Base-by-base conservation (phyloP, 805 yeast species). In the Kazachstania psychrophila region DNA sequence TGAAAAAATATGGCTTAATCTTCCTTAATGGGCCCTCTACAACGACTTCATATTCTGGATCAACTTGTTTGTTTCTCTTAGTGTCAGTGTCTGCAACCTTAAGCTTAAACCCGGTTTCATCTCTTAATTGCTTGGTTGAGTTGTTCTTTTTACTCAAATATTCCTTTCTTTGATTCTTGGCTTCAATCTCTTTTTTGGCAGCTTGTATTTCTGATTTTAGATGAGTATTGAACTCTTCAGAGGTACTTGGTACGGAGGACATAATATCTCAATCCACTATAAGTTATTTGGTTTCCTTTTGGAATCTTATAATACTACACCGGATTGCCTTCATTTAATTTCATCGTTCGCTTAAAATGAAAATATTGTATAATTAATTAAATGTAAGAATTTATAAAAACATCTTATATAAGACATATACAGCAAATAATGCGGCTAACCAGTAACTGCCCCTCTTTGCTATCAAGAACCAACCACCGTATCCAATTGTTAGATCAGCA, bases 1-100 rank as follows among this genome's bases (percentile, higher is more conserved):
- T 87, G 65, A 75, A 89, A 52, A 69, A 82, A 56, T 92, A 92
- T 0, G 98, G 97, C 1, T 76, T 68, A 2, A 92, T 83, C 42
- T 80, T 65, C 31, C 96, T 63, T 34, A 84, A 61, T 2, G 73
- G 62, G 0, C 82, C 84, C 14, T 74, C 77, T 3, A 79, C 60
- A 0, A 51, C 46, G 48, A 79, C 79, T 19, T 68, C 58, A 3
- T 77, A 75, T 2, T 75, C 79, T 20, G 76, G 77, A 2, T 73
- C 67, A 38, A 70, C 77, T 47, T 76, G 79, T 44, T 74, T 77
- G 33, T 60, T 59, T 28, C 73, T 62, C 5, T 62, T 54, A 24
- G 52, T 58, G 24, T 51, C 49, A 5, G 48, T 45, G 10, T 51
- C 52, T 5, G 44, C 46, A 7, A 43, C 33, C 37, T 52, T 48